phyloP scores from a whole-genome alignment of 2,329 filamentous ascomycete species.

The Didymella glomerata region DNA sequence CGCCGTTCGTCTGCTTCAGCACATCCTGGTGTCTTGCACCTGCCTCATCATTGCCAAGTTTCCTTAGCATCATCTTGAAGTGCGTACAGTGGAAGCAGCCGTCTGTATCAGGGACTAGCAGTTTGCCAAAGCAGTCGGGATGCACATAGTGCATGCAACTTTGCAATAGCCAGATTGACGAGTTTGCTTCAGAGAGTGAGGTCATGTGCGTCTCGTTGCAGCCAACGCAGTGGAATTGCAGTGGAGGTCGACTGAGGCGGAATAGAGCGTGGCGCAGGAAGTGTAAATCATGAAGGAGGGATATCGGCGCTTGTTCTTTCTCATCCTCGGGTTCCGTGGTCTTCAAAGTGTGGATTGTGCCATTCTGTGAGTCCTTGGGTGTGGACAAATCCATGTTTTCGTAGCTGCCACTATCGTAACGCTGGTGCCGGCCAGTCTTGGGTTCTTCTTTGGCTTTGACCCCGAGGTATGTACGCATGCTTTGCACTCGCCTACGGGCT shows the following conservation, averaged over 20 bases:
- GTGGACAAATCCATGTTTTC: neutral
- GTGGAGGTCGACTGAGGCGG: neutral
- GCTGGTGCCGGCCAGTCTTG: neutral
- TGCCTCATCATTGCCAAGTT: neutral
- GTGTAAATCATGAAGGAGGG: neutral
- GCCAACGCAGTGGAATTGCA: neutral
- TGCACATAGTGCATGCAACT: conserved; percentile 8
- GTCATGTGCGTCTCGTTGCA: conserved; percentile 1
- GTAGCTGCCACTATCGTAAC: conserved; percentile 7
- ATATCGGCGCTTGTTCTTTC: neutral
- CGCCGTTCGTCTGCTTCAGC: neutral
- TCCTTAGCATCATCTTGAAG: neutral
- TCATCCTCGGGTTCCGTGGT: neutral
- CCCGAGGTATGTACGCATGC: conserved; percentile 1
- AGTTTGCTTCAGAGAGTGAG: neutral
- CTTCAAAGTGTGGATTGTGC: neutral
- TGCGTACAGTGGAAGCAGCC: conserved; percentile 1
- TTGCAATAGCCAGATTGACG: conserved; percentile 1
- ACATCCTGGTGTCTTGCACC: neutral
- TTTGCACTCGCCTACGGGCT: neutral
- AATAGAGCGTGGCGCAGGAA: conserved; percentile 2
- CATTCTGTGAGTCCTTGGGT: neutral
- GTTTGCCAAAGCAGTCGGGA: neutral
- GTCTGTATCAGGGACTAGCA: neutral
- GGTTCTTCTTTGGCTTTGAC: neutral